phyloP scores from a whole-genome alignment of 2,329 filamentous ascomycete genomes.

The Chaetomium olivaceum region DNA sequence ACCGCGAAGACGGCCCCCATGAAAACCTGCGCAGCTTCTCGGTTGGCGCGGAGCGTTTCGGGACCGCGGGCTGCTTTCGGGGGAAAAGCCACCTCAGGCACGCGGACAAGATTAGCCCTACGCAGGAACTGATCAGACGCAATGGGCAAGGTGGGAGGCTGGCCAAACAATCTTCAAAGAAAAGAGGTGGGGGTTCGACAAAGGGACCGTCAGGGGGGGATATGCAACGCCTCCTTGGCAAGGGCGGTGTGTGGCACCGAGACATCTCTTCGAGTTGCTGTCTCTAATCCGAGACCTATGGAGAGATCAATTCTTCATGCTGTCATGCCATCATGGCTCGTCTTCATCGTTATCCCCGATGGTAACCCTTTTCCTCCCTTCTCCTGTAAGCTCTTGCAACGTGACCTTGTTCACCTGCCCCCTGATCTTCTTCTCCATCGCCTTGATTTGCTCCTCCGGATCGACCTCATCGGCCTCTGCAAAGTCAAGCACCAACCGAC shows the following conservation, averaged over 20 bases:
- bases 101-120: constrained; percentile 46
- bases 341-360: constrained; percentile 71
- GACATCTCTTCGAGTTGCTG: constrained; percentile 28
- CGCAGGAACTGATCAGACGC: constrained; percentile 35
- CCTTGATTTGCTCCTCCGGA: constrained; percentile 92
- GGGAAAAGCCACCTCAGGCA: constrained; percentile 36
- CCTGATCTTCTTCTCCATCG: constrained; percentile 95
- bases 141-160: constrained; percentile 22
- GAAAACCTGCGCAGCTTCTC: constrained; percentile 17
- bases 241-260: constrained; percentile 28
- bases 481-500: constrained; percentile 87
- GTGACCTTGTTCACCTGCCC: constrained; percentile 88
- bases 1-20: constrained; percentile 14
- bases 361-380: constrained; percentile 84
- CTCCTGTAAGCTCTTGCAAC: constrained; percentile 81
- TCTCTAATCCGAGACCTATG: constrained; percentile 23
- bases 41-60: constrained; percentile 23
- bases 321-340: constrained; percentile 43
- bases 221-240: constrained; percentile 28
- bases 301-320: constrained; percentile 33
- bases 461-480: constrained; percentile 86
- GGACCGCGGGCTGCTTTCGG: constrained; percentile 20
- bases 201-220: constrained; percentile 16
- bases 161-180: constrained; percentile 25
- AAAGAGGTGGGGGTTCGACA: constrained; percentile 25